These are phyloP conservation scores for Brettanomyces sp. DNA, from an alignment of 805 yeast genomes.

Conservation along the genomic window DNA sequence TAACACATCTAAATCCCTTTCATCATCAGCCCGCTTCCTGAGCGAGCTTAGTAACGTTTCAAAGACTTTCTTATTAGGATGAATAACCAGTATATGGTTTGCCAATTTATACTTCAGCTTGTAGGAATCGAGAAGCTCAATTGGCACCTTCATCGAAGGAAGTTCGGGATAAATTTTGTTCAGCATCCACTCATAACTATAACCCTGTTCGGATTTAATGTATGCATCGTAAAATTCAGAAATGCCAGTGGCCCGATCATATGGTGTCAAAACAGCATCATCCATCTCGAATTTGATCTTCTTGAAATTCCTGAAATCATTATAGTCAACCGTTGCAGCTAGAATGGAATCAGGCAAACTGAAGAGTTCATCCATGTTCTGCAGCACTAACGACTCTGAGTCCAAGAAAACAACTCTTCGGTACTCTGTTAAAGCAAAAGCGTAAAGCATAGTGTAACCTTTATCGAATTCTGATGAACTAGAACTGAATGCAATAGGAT, in stretches of 20 bases:
- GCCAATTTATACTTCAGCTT: constrained; percentile 19
- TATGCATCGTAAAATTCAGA: constrained; percentile 11
- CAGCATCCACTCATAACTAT: constrained; percentile 5
- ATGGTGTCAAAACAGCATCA: constrained; percentile 10
- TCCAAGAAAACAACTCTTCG: constrained; percentile 50
- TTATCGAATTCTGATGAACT: constrained; percentile 33
- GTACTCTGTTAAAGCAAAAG: constrained; percentile 40
- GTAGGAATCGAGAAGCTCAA: constrained; percentile 4
- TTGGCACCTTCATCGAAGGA: constrained; percentile 23
- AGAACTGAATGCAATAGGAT: constrained; percentile 10
- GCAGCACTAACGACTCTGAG: constrained; percentile 38
- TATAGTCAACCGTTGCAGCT: constrained; percentile 38
- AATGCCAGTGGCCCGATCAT: constrained; percentile 12
- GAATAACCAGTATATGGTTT: constrained; percentile 51
- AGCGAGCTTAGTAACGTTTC: constrained; percentile 16
- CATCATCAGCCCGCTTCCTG: constrained; percentile 21
- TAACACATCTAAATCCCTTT: constrained; percentile 47
- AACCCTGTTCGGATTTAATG: constrained; percentile 7
- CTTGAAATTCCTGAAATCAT: constrained; percentile 15
- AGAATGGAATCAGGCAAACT: constrained; percentile 37
- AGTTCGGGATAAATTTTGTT: constrained; percentile 10
- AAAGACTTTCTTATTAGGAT: constrained; percentile 29
- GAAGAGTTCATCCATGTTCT: constrained; percentile 41
- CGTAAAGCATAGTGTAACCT: constrained; percentile 46
- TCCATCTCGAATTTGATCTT: constrained; percentile 8